Evolutionary conservation across 352 stramenopile species (phyloP).

Genomic region (Salisapilia sapeloensis): DNA sequence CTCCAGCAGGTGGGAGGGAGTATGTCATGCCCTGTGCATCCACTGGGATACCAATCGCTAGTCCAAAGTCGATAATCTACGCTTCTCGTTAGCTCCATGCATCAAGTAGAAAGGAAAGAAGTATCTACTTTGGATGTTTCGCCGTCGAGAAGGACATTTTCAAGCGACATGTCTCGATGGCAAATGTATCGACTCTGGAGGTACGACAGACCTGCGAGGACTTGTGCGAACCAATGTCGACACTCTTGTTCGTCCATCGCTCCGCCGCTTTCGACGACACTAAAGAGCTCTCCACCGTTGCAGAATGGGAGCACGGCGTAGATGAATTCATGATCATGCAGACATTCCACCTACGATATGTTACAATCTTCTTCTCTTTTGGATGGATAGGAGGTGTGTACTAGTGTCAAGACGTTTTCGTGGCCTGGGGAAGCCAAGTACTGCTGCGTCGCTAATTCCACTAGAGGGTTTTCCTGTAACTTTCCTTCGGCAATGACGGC

Average conservation of each 20-base stretch:
- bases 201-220: conserved; percentile 61
- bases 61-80: conserved; percentile 78
- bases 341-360: conserved; percentile 62
- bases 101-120: neutral
- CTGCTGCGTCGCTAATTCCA: conserved; percentile 75
- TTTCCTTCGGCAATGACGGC: conserved; percentile 77
- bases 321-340: conserved; percentile 73
- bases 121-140: conserved; percentile 55
- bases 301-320: conserved; percentile 76
- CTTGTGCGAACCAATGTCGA: conserved; percentile 73
- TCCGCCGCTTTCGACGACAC: conserved; percentile 60
- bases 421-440: conserved; percentile 65
- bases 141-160: conserved; percentile 74
- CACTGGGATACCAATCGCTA: conserved; percentile 72
- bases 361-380: too few species aligned
- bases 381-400: conserved; percentile 13
- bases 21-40: conserved; percentile 77
- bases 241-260: conserved; percentile 63
- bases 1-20: conserved; percentile 53
- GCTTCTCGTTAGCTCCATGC: neutral
- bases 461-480: conserved; percentile 73
- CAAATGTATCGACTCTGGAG: conserved; percentile 74
- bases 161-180: conserved; percentile 78
- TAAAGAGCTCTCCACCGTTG: conserved; percentile 72
- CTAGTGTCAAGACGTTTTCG: conserved; percentile 68